phyloP scores from a whole-genome alignment of 441 rosid species.

The Populus trichocarpa region DNA sequence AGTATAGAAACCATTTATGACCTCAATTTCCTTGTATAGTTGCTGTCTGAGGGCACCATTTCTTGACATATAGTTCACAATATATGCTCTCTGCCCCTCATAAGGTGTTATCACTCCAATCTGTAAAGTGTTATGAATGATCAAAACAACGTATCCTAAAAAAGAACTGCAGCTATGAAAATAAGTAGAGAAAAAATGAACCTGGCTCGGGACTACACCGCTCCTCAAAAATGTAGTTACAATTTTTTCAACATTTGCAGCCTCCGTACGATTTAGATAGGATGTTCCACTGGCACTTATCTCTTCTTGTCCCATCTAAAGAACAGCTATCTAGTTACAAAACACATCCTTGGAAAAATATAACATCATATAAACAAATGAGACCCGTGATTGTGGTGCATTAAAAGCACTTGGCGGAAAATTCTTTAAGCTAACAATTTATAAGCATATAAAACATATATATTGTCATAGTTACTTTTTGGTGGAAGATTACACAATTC shows the following conservation, averaged over 20 bases:
- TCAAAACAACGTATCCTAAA: background rate
- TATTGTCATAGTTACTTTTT: background rate
- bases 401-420: background rate
- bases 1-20: conserved; percentile 18
- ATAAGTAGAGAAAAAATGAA: conserved; percentile 10
- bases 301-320: conserved; percentile 99
- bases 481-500: background rate
- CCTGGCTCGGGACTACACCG: conserved; percentile 98
- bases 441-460: background rate
- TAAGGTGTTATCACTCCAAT: conserved; percentile 99
- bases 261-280: conserved; percentile 98
- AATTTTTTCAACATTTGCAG: conserved; percentile 99
- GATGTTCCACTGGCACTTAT: conserved; percentile 99
- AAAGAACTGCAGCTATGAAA: background rate
- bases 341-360: conserved; percentile 12
- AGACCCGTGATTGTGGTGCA: background rate
- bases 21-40: conserved; percentile 99
- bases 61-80: conserved; percentile 97
- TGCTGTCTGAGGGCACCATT: conserved; percentile 98
- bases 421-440: background rate
- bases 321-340: conserved; percentile 27
- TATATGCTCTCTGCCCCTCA: conserved; percentile 98
- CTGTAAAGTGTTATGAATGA: conserved; percentile 32
- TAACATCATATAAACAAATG: background rate
- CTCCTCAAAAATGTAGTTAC: conserved; percentile 97